phyloP scores from a whole-genome alignment of 192 early-diverging fungal genomes.

The Coemansia pectinata region DNA sequence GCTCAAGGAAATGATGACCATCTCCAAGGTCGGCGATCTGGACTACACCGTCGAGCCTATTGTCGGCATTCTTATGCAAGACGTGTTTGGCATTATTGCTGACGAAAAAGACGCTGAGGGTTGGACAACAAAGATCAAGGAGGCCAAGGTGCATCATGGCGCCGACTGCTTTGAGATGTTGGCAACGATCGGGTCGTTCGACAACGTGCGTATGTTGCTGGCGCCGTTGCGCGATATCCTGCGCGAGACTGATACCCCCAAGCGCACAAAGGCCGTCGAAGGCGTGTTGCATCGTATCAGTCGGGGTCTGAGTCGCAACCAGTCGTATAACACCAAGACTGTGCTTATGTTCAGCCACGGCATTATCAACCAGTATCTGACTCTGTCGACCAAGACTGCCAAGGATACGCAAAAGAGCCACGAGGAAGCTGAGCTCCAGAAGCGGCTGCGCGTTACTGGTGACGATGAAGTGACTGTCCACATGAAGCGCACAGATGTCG shows the following conservation, averaged over 20 bases:
- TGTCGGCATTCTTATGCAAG: slow-evolving; percentile 74
- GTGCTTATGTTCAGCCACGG: slow-evolving; percentile 83
- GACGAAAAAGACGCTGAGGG: slow-evolving; percentile 90
- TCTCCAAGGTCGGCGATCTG: slow-evolving; percentile 64
- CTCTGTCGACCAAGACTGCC: slow-evolving; percentile 61
- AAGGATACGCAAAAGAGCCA: slow-evolving; percentile 58
- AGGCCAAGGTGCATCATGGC: slow-evolving; percentile 83
- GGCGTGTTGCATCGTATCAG: slow-evolving; percentile 74
- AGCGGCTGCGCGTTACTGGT: slow-evolving; percentile 28
- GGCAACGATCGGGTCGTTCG: slow-evolving; percentile 67
- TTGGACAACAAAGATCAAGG: slow-evolving; percentile 85
- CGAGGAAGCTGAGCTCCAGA: slow-evolving; percentile 62
- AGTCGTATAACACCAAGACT: slow-evolving; percentile 61
- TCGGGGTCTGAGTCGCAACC: slow-evolving; percentile 78
- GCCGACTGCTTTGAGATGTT: slow-evolving; percentile 88
- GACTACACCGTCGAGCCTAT: slow-evolving; percentile 78
- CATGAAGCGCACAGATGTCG: slow-evolving; percentile 61
- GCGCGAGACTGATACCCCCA: slow-evolving; percentile 76
- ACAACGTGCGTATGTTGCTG: slow-evolving; percentile 69
- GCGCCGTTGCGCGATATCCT: slow-evolving; percentile 86
- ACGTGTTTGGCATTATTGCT: slow-evolving; percentile 90
- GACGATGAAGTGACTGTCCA: slow-evolving; percentile 68
- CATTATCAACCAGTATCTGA: slow-evolving; percentile 84
- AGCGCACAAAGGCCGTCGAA: slow-evolving; percentile 77
- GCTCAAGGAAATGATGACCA: slow-evolving; percentile 66